Evolutionary conservation across 768 basidiomycete genomes (phyloP).

Genomic region (Suillus luteus): DNA sequence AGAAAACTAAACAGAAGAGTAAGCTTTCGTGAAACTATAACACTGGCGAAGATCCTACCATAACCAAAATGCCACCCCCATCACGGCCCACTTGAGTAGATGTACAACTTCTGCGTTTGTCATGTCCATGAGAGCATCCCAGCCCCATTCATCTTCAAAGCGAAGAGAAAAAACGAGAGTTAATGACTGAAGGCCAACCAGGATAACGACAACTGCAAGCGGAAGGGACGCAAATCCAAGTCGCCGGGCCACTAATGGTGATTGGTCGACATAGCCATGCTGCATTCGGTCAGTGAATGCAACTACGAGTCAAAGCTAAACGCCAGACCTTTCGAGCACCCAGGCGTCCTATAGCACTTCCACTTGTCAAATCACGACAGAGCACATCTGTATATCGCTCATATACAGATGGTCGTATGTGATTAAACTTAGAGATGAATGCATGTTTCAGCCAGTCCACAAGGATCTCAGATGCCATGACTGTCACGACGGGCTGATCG

Average conservation of each 20-base stretch:
- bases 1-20: slow-evolving; percentile 56
- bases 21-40: neutral
- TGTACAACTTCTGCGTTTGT: slow-evolving; percentile 53
- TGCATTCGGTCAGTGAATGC: slow-evolving; percentile 30
- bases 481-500: slow-evolving; percentile 83
- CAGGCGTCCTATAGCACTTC: slow-evolving; percentile 66
- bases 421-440: slow-evolving; percentile 99
- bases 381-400: slow-evolving; percentile 94
- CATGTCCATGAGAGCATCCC: slow-evolving; percentile 35
- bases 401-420: slow-evolving; percentile 93
- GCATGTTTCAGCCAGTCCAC: slow-evolving; percentile 99
- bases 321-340: slow-evolving; percentile 65
- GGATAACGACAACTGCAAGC: slow-evolving; percentile 77
- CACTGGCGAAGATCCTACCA: slow-evolving; percentile 58
- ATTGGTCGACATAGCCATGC: slow-evolving; percentile 94
- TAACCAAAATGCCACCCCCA: slow-evolving; percentile 76
- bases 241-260: slow-evolving; percentile 89
- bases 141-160: slow-evolving; percentile 40
- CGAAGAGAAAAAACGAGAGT: slow-evolving; percentile 58
- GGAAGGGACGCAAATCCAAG: slow-evolving; percentile 94
- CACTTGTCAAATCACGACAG: slow-evolving; percentile 88
- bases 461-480: slow-evolving; percentile 87
- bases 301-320: neutral
- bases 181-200: slow-evolving; percentile 75
- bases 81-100: slow-evolving; percentile 63